Base-by-base conservation (phyloP, 805 yeast species). In the Torulaspora delbrueckii region DNA sequence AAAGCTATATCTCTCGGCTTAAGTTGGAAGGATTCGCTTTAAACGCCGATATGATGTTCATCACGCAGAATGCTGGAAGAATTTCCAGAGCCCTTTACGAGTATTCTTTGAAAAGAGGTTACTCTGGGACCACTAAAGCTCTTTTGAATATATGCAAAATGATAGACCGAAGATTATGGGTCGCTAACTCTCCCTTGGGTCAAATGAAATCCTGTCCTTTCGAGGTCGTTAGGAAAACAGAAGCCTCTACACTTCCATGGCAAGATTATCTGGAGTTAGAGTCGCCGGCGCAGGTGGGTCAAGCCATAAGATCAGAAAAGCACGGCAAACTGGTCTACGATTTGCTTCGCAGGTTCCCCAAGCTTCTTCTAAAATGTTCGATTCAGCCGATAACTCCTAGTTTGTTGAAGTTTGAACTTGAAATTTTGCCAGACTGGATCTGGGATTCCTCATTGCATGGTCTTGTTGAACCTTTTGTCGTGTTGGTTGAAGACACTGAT, bases 31-130 rank as follows among this genome's bases (percentile, higher is more conserved):
- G 98, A 0, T 86, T 87, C 68, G 96, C 97, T 0, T 67, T 95
- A 49, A 80, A 84, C 75, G 81, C 96, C 0, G 99, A 93, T 69
- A 88, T 90, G 96, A 74, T 87, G 3, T 93, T 86, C 60, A 79
- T 93, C 33, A 85, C 93, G 0, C 98, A 93, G 64, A 87, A 95
- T 33, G 97, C 96, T 1, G 91, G 95, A 3, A 76, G 99, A 59
- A 65, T 93, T 31, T 71, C 90, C 45, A 70, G 97, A 46, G 97
- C 98, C 0, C 76, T 95, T 51, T 81, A 77, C 61, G 96, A 91
- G 59, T 78, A 93, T 27, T 77, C 86, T 8, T 54, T 86, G 37
- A 71, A 74, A 43, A 85, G 82, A 53, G 74, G 76, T 8, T 89
- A 96, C 95, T 74, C 96, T 0, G 60, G 70, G 16, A 63, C 84